A percentile compares a stretch with the other conserved stretches of the same genome.
These are phyloP conservation scores for Raddia distichophylla DNA, from an alignment of 176 grass and related monocot species.

Conservation along the genomic window DNA sequence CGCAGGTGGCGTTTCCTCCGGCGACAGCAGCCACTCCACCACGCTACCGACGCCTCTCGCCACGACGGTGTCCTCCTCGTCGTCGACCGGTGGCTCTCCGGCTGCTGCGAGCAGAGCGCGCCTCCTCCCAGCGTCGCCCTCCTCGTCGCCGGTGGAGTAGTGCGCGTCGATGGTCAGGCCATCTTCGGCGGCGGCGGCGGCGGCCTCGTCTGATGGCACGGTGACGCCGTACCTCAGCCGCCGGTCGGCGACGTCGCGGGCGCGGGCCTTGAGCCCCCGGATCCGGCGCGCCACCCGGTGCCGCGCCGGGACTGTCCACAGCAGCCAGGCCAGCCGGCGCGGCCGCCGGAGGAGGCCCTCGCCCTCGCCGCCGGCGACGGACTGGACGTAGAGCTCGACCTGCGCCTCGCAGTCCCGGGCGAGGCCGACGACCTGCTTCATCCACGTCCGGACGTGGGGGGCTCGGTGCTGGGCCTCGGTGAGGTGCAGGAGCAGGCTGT, in stretches of 20 bases:
- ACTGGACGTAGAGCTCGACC: no score
- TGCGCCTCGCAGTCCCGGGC: no score
- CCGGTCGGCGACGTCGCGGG: background rate
- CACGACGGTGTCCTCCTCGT: background rate
- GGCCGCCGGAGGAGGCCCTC: background rate
- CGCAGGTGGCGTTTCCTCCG: background rate
- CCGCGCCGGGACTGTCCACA: background rate
- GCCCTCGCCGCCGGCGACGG: background rate
- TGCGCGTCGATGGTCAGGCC: no score
- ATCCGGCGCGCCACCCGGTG: background rate
- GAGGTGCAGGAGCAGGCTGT: no score
- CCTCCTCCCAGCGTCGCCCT: background rate
- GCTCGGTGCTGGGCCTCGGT: no score
- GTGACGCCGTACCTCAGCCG: constrained; percentile 7
- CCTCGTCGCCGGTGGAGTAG: no score
- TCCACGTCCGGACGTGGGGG: no score
- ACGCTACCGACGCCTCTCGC: background rate
- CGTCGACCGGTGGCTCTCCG: background rate
- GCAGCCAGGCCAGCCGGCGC: background rate
- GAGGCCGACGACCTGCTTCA: no score
- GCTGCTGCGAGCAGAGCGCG: background rate
- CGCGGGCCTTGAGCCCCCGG: constrained; percentile 18
- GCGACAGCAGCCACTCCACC: background rate
- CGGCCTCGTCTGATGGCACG: background rate
- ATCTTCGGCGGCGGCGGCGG: background rate